Evolutionary conservation across 805 yeast genomes (phyloP), one percentile per base, ranked within the genome.

Genomic region (Pichia cabralensis): DNA sequence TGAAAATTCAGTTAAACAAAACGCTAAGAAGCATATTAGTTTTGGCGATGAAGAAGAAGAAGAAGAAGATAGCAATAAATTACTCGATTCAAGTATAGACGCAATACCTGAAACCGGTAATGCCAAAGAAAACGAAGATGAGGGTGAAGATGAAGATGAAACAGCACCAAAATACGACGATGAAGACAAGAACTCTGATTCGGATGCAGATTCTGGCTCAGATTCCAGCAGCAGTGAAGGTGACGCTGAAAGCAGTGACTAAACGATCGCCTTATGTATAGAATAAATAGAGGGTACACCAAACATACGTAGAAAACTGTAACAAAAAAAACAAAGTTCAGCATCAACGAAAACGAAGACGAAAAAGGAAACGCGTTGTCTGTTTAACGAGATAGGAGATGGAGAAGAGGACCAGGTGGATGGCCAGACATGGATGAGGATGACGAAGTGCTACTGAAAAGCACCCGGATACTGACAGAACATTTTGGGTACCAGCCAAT

Each of bases 401-500:
- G n/a, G n/a, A n/a, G n/a, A n/a, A n/a, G n/a, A n/a, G n/a, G n/a
- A n/a, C n/a, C n/a, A n/a, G n/a, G n/a, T n/a, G n/a, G n/a, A n/a
- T n/a, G n/a, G n/a, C n/a, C n/a, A n/a, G n/a, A n/a, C n/a, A n/a
- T n/a, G n/a, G n/a, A n/a, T n/a, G n/a, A n/a, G n/a, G n/a, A n/a
- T n/a, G n/a, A n/a, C n/a, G n/a, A n/a, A 26, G 28, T 11, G 8
- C 28, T 16, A 9, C n/a, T 8, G 11, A 8, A 20, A 20, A 7
- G 26, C 16, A n/a, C 3, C 15, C 26, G 5, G 38, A 30, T 8
- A 26, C 63, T 88, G 33, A 81, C 95, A 1, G 96, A 86, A 56
- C 95, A 86, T 52, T 60, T 88, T 23, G 95, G 83, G 23, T 83
- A 71, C 48, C 81, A 92, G 7, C 95, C 96, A 0, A 69, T 85